phyloP scores from a whole-genome alignment of 208 protist species.

The Leishmania tarentolae region DNA sequence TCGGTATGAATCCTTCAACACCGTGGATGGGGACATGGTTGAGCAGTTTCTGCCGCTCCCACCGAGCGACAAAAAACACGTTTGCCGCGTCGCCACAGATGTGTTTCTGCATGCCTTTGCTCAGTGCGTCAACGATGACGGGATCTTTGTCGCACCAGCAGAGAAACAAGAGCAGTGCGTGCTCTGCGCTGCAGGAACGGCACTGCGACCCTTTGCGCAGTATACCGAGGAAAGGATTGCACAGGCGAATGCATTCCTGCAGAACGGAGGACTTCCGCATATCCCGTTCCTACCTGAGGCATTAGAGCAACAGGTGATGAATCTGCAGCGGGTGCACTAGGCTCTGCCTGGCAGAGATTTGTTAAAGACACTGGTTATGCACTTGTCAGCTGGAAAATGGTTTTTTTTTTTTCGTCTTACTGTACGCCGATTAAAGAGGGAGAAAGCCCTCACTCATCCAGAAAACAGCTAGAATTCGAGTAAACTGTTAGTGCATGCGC shows the following conservation, averaged over 20 bases:
- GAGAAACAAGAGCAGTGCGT: conserved; percentile 20
- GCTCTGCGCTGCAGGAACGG: not conserved
- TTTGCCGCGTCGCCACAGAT: conserved; percentile 14
- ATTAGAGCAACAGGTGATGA: conserved; percentile 42
- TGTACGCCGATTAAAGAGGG: not conserved
- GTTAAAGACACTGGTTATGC: too few relatives aligned
- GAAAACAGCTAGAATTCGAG: not conserved
- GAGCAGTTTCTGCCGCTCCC: conserved; percentile 43
- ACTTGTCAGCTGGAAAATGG: not conserved
- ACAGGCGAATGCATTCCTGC: conserved; percentile 9
- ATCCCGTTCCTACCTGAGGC: conserved; percentile 34
- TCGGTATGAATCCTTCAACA: conserved; percentile 22
- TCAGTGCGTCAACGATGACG: conserved; percentile 3
- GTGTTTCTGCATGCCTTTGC: conserved; percentile 5
- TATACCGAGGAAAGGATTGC: conserved; percentile 10
- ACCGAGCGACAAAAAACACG: conserved; percentile 7
- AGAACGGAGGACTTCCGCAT: conserved; percentile 31
- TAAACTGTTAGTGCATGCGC: not conserved
- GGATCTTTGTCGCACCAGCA: conserved; percentile 9
- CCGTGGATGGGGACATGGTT: conserved; percentile 53
- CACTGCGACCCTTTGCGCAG: conserved; percentile 5
- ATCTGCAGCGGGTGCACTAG: conserved; percentile 60
- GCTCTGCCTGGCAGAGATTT: not conserved
- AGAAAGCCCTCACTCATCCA: not conserved
- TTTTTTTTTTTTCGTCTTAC: not conserved